Evolutionary conservation across 306 rosid species (phyloP), one percentile per base, ranked within the genome.

Genomic region (Lablab purpureus): DNA sequence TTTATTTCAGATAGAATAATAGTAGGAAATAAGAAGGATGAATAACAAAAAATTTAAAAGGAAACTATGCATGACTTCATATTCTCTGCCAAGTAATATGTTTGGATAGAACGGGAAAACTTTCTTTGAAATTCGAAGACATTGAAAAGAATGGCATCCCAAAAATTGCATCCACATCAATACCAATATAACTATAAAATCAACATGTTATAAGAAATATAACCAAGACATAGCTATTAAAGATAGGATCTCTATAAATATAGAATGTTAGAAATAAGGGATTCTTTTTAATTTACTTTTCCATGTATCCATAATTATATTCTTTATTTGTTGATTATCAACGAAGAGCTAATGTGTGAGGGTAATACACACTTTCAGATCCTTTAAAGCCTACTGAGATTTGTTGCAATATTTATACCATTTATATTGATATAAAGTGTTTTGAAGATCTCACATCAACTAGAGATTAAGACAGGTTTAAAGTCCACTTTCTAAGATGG

Each of bases 1-100:
- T 62, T 70, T 18, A 75, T 63, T 75, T 71, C 55, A 76, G 52
- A 82, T 54, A 63, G 27, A 77, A 67, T 14, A 56, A 59, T 66
- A 41, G 75, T 79, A 5, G 43, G 25, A 73, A 73, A 67, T 34
- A 41, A 36, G 37, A 66, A 30, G 25, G 50, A 45, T 76, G 40
- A 10, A n/a, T 17, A 68, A 41, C 55, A 3, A 28, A 64, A 74
- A 18, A 52, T 2, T 23, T 7, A 43, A 52, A n/a, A 71, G 65
- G 75, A 52, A 64, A 64, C 4, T 6, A 58, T 19, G 28, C 40
- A 54, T 80, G 52, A 74, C 30, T 23, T 72, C 37, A 68, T 68
- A 68, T 19, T 63, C 69, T 32, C 25, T 0, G 3, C 13, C 41
- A 30, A 14, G 43, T 36, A 63, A 32, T 34, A 18, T 56, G 52